Evolutionary conservation across 257 asterid species (phyloP), one percentile per base, ranked within the genome.

Genomic region (Solanum ossicruentum): DNA sequence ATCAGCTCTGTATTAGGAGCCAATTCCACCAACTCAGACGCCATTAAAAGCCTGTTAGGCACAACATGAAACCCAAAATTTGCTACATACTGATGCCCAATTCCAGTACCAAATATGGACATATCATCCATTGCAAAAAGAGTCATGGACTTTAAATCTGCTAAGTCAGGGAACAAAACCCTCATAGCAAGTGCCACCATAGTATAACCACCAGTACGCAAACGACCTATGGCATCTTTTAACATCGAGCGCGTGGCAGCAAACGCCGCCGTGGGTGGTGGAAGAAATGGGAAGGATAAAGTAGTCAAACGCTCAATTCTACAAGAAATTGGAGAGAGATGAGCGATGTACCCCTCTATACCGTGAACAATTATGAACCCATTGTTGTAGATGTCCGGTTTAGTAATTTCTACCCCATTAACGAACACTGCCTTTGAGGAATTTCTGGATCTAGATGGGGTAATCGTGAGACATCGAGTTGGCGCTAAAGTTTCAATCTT

Each of bases 271-370:
- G 88, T 28, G 71, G 90, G 81, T 9, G 95, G 90, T 69, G 92
- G 90, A 61, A 75, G 90, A 1, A 79, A 85, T 0, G 93, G 92
- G 88, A 90, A 91, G 18, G 91, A 84, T 5, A 92, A 85, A 18
- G 98, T 60, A n/a, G 90, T 90, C 94, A 89, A 87, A 41, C 84
- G 84, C 72, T 94, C 97, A 10, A 94, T 72, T 3, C 63, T 28
- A 90, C 99, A 95, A n/a, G 99, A 95, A 20, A 80, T 54, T 7
- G 94, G 91, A 18, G 99, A 94, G 51, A 94, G 88, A 49, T 93
- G 97, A 8, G 97, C 79, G 47, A 95, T 66, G 85, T 87, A 92
- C 15, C 99, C 98, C 15, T 86, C 92, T 10, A 95, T 43, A 6
- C 89, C 94, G 58, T 95, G 98, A 83, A 95, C 77, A 70, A 95